These are phyloP conservation scores for Thermothielavioides terrestris DNA, from an alignment of 495 filamentous ascomycete species.

Conservation along the genomic window DNA sequence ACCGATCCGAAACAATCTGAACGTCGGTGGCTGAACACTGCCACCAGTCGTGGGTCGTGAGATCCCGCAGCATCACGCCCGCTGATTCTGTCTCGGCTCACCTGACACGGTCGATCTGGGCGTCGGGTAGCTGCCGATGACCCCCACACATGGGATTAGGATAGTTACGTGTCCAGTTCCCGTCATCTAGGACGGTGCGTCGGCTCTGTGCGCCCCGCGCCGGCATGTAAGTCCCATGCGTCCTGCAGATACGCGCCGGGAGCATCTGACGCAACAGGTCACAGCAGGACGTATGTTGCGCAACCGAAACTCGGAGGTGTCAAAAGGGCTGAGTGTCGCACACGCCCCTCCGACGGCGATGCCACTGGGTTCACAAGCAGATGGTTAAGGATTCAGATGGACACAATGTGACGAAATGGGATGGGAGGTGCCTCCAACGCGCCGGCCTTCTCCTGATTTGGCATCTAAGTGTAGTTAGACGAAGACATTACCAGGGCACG, in stretches of 20 bases:
- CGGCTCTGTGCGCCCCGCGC: constrained; percentile 1
- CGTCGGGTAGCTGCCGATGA: neutral
- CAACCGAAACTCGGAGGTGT: neutral
- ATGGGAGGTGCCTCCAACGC: too few species aligned
- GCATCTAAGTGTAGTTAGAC: too few species aligned
- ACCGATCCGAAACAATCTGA: neutral
- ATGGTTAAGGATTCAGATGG: too few species aligned
- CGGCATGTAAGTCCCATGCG: constrained; percentile 22
- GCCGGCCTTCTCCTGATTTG: too few species aligned
- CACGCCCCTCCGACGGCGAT: too few species aligned
- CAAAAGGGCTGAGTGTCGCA: neutral
- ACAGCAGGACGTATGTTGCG: neutral
- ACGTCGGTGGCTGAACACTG: too few species aligned
- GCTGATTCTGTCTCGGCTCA: neutral
- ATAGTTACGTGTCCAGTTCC: neutral
- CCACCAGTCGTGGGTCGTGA: too few species aligned
- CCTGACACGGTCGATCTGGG: neutral
- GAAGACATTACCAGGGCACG: too few species aligned
- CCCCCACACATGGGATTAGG: neutral
- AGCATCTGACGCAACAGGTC: neutral
- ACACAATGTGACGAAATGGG: too few species aligned
- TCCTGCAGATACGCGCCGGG: neutral
- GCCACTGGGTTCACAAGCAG: too few species aligned
- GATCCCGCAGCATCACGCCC: neutral
- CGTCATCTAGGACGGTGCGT: constrained; percentile 34